A percentile compares a stretch with the other conserved stretches of the same genome.
These are phyloP conservation scores for Arabis alpina DNA, from an alignment of 345 rosid species.

Conservation along the genomic window DNA sequence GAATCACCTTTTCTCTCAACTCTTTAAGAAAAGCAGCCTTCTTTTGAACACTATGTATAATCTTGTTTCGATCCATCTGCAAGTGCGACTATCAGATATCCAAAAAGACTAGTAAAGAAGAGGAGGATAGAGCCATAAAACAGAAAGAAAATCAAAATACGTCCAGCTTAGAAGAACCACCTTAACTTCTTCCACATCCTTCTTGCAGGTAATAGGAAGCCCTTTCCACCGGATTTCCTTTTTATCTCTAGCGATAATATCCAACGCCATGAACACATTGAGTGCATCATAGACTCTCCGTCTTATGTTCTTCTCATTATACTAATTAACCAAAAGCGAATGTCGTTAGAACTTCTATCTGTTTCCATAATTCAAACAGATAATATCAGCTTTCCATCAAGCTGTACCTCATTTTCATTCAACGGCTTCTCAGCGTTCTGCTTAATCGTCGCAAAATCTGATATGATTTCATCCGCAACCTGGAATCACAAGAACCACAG, in stretches of 20 bases:
- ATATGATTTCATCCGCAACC: slow-evolving; percentile 53
- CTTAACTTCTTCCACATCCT: slow-evolving; percentile 52
- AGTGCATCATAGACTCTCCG: slow-evolving; percentile 52
- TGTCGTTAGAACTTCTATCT: slow-evolving; percentile 1
- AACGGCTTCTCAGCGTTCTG: slow-evolving; percentile 34
- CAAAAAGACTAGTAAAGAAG: slow-evolving; percentile 7
- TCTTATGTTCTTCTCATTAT: slow-evolving; percentile 52
- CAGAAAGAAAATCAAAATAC: not conserved
- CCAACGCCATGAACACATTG: slow-evolving; percentile 53
- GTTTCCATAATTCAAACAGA: slow-evolving; percentile 1
- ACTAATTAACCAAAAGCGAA: slow-evolving; percentile 35
- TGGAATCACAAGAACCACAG: slow-evolving; percentile 36
- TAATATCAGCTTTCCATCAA: not conserved
- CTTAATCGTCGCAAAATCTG: slow-evolving; percentile 46
- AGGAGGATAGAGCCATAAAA: not conserved
- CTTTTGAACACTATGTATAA: slow-evolving; percentile 41
- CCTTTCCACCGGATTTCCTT: slow-evolving; percentile 58
- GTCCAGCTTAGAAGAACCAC: slow-evolving; percentile 24
- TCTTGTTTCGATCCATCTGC: slow-evolving; percentile 37
- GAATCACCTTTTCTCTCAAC: slow-evolving; percentile 49
- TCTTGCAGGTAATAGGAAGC: slow-evolving; percentile 42
- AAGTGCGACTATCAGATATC: slow-evolving; percentile 16
- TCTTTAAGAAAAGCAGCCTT: slow-evolving; percentile 54
- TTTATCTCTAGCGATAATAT: slow-evolving; percentile 50
- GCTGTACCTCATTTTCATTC: slow-evolving; percentile 53